A percentile compares a stretch with the other conserved stretches of the same genome.
Conservation (phyloP, 345 rosid species). For the Aegle marmelos region DNA sequence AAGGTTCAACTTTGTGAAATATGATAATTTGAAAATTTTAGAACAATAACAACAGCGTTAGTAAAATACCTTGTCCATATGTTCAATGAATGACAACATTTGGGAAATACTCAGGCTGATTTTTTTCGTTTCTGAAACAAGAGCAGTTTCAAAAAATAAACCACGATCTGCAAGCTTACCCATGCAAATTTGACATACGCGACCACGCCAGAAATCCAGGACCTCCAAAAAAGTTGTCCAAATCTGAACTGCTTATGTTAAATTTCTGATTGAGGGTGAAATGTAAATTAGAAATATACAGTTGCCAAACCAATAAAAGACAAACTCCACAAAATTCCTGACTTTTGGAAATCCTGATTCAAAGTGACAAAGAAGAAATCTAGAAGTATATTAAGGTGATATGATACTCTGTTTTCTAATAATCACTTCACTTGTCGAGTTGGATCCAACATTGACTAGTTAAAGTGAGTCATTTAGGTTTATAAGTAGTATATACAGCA, state of each 20-base stretch:
- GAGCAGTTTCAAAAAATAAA: not conserved
- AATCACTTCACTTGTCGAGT: not conserved
- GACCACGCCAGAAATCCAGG: conserved; percentile 86
- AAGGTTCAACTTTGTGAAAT: not conserved
- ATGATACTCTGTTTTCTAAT: not conserved
- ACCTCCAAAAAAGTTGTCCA: conserved; percentile 73
- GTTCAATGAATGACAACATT: not conserved
- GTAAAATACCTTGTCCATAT: too few relatives aligned
- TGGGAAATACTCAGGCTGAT: not conserved
- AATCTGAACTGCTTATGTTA: conserved; percentile 45
- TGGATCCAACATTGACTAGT: too few relatives aligned
- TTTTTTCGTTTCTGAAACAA: not conserved
- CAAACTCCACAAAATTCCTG: not conserved
- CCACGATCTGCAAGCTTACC: conserved; percentile 36
- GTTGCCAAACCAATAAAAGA: conserved; percentile 8
- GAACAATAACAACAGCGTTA: not conserved
- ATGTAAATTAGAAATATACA: conserved; percentile 10
- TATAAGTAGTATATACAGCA: too few relatives aligned
- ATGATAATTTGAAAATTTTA: not conserved
- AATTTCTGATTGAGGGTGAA: conserved; percentile 42
- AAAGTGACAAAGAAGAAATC: not conserved
- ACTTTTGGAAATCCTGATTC: conserved; percentile 1
- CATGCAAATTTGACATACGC: conserved; percentile 71
- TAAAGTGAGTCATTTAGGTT: too few relatives aligned
- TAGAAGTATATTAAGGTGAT: not conserved